Conservation (phyloP, 768 basidiomycete genomes). For the Termitomyces titanicus region DNA sequence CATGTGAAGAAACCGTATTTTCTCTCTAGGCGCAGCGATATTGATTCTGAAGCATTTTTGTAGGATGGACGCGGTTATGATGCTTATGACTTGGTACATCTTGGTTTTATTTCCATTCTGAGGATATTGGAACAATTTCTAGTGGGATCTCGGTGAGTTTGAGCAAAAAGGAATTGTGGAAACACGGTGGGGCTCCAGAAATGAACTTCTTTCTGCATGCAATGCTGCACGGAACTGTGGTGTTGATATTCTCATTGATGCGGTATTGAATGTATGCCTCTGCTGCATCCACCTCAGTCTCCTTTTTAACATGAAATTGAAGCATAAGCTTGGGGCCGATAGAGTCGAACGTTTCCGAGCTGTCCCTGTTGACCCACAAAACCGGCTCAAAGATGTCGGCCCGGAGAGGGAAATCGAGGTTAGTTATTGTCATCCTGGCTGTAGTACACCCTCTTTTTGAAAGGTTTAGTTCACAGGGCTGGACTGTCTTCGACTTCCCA, state of each 20-base stretch:
- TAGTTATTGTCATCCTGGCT: conserved; percentile 7
- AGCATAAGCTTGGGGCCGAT: conserved; percentile 90
- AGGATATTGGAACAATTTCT: neutral
- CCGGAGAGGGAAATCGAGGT: conserved; percentile 67
- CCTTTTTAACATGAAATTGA: conserved; percentile 7
- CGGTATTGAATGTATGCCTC: conserved; percentile 75
- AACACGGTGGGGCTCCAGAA: conserved; percentile 87
- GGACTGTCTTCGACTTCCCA: conserved; percentile 87
- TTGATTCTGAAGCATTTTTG: conserved; percentile 2
- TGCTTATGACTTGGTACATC: conserved; percentile 75
- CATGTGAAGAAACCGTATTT: conserved; percentile 27
- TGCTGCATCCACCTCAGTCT: neutral
- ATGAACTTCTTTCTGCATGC: conserved; percentile 72
- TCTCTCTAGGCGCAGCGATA: neutral
- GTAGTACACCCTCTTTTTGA: neutral
- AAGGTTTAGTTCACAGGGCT: conserved; percentile 44
- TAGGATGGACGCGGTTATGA: conserved; percentile 79
- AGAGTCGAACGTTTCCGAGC: conserved; percentile 64
- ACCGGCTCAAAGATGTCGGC: conserved; percentile 61
- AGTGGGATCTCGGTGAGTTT: conserved; percentile 92
- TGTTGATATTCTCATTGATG: conserved; percentile 79
- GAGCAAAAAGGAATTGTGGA: conserved; percentile 64
- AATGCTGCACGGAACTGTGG: conserved; percentile 61
- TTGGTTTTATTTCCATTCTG: neutral
- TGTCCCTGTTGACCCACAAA: conserved; percentile 64